Evolutionary conservation across 2,329 filamentous ascomycete species (phyloP), one percentile per base, ranked within the genome.

Genomic region (Xylaria sp.): DNA sequence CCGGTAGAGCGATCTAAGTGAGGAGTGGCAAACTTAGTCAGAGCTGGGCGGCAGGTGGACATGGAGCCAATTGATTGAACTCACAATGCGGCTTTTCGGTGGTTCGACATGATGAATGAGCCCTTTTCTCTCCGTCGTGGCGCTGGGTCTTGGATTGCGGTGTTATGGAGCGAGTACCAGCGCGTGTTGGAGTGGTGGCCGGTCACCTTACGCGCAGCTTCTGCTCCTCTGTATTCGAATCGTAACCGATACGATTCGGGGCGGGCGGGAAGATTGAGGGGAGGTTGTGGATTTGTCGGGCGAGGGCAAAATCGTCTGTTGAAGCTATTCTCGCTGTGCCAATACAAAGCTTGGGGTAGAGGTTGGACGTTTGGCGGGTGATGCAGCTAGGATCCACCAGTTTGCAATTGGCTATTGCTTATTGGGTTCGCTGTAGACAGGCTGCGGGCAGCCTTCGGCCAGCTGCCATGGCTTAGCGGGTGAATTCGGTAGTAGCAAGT

Each of bases 1-100:
- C 79, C 95, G 91, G 83, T 99, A 99, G 69, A 99, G 91, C 49
- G 89, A 90, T 74, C 89, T 91, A 69, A 6, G 23, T 23, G 23
- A 23, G 59, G 23, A 26, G 49, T 58, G 64, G 42, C 58, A 31
- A 17, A 11, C 5, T 65, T 42, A 13, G 59, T 77, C 70, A 77
- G 73, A 65, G 44, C 28, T 10, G 53, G 11, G 51, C 2, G 15
- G 51, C 6, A 17, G 23, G 28, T 15, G 15, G 23, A 7, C 38
- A 23, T 26, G 33, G 38, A 23, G 42, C 56, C 66, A 58, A 65
- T 70, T 49, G 13, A 13, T 40, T 15, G 59, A 61, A 77, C 85
- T 83, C 71, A 87, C 86, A 87, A 73, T 36, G 83, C 82, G 74
- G 85, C 85, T 77, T 83, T 83, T 79, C 82, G 81, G 62, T 82